A percentile compares a stretch with the other conserved stretches of the same genome.
phyloP scores from a whole-genome alignment of 2,329 filamentous ascomycete species.

The Calonectria naviculata region DNA sequence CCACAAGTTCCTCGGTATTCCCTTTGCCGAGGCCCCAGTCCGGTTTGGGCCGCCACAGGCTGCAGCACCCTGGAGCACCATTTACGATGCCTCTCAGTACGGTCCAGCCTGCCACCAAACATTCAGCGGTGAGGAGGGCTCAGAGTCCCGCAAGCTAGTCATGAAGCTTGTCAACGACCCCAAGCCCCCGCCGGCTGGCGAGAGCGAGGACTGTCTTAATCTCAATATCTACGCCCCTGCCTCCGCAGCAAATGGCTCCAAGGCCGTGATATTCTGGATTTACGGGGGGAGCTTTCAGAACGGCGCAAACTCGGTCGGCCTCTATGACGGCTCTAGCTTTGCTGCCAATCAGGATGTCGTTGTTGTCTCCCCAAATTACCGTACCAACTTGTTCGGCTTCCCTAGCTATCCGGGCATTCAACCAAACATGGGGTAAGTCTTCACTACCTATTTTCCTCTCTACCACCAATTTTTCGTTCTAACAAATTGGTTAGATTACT shows the following conservation, averaged over 20 bases:
- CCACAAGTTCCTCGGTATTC: background rate
- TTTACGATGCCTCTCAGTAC: background rate
- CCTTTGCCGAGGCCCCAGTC: background rate
- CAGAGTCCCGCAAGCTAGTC: background rate
- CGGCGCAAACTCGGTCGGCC: background rate
- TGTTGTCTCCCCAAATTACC: background rate
- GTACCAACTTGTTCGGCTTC: background rate
- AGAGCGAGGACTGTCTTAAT: background rate
- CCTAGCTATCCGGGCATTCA: background rate
- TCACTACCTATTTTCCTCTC: background rate
- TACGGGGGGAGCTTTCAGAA: background rate
- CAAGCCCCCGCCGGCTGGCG: background rate
- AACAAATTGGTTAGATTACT: background rate
- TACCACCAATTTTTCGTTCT: background rate
- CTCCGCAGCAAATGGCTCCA: conserved; percentile 20
- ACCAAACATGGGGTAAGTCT: background rate
- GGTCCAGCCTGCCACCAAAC: background rate
- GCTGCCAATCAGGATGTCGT: background rate
- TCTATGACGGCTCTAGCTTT: background rate
- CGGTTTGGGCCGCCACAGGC: background rate
- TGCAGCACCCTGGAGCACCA: background rate
- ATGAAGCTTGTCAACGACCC: background rate
- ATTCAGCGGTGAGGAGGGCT: background rate
- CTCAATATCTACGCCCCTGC: background rate
- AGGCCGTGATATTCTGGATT: conserved; percentile 18